Evolutionary conservation across 2,329 filamentous ascomycete species (phyloP).

Genomic region (Aspergillus intermedius): DNA sequence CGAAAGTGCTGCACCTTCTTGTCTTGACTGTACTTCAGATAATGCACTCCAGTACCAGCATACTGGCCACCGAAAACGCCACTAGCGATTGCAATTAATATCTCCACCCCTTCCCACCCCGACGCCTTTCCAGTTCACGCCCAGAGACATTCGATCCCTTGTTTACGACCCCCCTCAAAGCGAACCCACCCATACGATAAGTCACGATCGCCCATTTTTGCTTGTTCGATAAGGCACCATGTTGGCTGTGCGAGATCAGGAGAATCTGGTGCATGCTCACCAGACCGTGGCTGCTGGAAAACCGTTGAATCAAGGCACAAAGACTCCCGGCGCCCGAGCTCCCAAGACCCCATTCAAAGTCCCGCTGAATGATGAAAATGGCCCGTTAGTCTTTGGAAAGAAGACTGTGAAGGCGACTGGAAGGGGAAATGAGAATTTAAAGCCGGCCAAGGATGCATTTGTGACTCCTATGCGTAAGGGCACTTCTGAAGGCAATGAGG

Average conservation of each 20-base stretch:
- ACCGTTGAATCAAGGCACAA: conserved; percentile 61
- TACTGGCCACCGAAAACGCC: no score
- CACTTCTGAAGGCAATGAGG: conserved; percentile 2
- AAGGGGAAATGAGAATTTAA: conserved; percentile 52
- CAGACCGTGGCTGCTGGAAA: conserved; percentile 67
- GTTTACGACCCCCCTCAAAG: no score
- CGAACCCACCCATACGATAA: conserved; percentile 2
- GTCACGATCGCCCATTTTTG: conserved; percentile 13
- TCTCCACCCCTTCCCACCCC: not conserved
- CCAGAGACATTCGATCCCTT: no score
- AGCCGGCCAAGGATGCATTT: conserved; percentile 59
- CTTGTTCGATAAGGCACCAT: conserved; percentile 43
- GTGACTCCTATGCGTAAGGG: conserved; percentile 72
- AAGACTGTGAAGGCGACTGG: conserved; percentile 50
- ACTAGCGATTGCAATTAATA: not conserved
- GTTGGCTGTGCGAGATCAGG: conserved; percentile 77
- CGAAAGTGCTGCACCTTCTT: not conserved
- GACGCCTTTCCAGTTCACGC: no score
- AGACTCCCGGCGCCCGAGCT: conserved; percentile 69
- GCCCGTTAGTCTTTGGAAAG: conserved; percentile 54
- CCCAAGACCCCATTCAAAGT: conserved; percentile 79
- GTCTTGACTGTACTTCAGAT: no score
- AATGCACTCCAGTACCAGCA: no score
- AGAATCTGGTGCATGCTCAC: conserved; percentile 73
- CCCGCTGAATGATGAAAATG: conserved; percentile 79